Evolutionary conservation across 164 flowering plant genomes (phyloP).

Genomic region (Piper betle): DNA sequence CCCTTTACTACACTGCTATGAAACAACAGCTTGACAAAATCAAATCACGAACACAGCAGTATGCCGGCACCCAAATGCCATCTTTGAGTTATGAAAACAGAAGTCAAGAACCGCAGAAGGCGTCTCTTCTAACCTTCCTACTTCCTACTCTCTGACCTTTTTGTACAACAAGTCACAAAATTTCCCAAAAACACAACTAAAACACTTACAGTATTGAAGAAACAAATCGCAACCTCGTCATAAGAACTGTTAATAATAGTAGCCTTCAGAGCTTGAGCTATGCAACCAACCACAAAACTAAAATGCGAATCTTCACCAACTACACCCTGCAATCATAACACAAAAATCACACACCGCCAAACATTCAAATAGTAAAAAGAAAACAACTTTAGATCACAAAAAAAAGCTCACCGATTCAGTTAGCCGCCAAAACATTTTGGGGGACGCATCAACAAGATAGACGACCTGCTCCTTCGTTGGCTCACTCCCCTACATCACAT

Average conservation of each 20-base stretch:
- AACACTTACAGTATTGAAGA: constrained; percentile 80
- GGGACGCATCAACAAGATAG: constrained; percentile 83
- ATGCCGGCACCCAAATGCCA: no score
- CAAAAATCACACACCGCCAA: background rate
- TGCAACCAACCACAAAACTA: constrained; percentile 52
- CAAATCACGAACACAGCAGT: no score
- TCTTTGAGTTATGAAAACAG: no score
- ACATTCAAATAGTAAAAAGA: no score
- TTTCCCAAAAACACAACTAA: background rate
- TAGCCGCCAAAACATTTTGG: constrained; percentile 67
- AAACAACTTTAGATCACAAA: no score
- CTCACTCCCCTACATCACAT: constrained; percentile 43
- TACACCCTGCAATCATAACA: constrained; percentile 37
- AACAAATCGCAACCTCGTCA: constrained; percentile 90
- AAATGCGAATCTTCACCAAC: constrained; percentile 45
- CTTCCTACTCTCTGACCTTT: background rate
- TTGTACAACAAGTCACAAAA: background rate
- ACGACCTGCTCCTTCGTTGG: constrained; percentile 54
- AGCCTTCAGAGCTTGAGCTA: constrained; percentile 58
- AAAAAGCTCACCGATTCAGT: constrained; percentile 28
- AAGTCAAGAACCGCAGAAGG: background rate
- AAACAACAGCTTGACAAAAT: no score
- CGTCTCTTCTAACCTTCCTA: background rate
- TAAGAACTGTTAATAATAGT: constrained; percentile 66
- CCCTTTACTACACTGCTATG: no score